These are phyloP conservation scores for Pythium biforme DNA, from an alignment of 352 stramenopile genomes.

Conservation along the genomic window DNA sequence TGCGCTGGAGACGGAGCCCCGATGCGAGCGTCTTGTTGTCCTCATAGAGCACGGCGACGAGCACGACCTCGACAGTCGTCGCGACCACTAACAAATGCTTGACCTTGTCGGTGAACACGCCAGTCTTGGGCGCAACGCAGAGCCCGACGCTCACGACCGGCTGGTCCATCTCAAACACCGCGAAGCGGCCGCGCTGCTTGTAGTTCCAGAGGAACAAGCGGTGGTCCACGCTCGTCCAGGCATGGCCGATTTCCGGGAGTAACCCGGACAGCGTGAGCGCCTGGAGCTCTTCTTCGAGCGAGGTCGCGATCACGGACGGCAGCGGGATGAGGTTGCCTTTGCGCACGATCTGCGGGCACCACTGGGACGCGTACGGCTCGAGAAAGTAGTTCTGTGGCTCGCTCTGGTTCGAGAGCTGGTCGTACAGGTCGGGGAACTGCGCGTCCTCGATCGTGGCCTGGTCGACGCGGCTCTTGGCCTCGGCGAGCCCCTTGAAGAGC, in stretches of 20 bases:
- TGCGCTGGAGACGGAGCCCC: slow-evolving; percentile 55
- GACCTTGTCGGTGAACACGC: slow-evolving; percentile 93
- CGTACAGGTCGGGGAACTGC: slow-evolving; percentile 73
- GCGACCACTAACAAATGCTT: slow-evolving; percentile 94
- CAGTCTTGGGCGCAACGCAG: slow-evolving; percentile 73
- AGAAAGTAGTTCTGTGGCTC: slow-evolving; percentile 91
- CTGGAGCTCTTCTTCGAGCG: slow-evolving; percentile 66
- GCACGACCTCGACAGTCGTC: slow-evolving; percentile 93
- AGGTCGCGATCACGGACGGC: slow-evolving; percentile 62
- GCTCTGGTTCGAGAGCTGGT: slow-evolving; percentile 76
- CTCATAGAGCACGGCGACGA: slow-evolving; percentile 89
- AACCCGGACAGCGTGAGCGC: slow-evolving; percentile 90
- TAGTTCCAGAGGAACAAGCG: slow-evolving; percentile 96
- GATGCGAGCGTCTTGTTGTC: slow-evolving; percentile 40
- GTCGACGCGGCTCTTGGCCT: slow-evolving; percentile 76
- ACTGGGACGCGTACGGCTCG: slow-evolving; percentile 81
- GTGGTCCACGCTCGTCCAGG: slow-evolving; percentile 95
- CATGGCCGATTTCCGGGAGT: slow-evolving; percentile 87
- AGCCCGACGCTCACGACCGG: slow-evolving; percentile 92
- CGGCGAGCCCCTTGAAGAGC: slow-evolving; percentile 62
- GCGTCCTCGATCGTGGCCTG: slow-evolving; percentile 69
- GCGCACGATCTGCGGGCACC: slow-evolving; percentile 74
- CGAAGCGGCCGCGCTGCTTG: slow-evolving; percentile 70
- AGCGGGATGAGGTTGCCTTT: slow-evolving; percentile 71
- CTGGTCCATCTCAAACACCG: slow-evolving; percentile 90